Conservation (phyloP, 495 filamentous ascomycete species). For the Apiosordaria backusii region DNA sequence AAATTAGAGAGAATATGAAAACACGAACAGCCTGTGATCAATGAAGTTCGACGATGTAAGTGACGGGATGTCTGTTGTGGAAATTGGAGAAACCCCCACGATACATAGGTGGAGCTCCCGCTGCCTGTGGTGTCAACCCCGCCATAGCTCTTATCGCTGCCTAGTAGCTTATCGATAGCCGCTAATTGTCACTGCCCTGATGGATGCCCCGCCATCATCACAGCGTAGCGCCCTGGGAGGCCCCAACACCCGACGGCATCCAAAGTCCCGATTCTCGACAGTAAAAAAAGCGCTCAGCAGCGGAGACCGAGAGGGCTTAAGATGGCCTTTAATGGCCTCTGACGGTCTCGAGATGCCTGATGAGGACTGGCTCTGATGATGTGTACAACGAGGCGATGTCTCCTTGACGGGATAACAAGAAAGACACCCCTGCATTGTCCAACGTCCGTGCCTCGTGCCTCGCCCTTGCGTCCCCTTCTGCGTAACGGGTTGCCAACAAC, state of each 20-base stretch:
- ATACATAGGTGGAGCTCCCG: no score
- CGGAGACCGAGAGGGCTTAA: slow-evolving; percentile 10
- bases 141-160: background rate
- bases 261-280: background rate
- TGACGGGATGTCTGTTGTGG: no score
- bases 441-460: slow-evolving; percentile 9
- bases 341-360: background rate
- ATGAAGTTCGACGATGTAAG: no score
- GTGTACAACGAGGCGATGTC: slow-evolving; percentile 25
- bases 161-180: background rate
- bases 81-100: no score
- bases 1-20: no score
- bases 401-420: slow-evolving; percentile 14
- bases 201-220: background rate
- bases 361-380: slow-evolving; percentile 23
- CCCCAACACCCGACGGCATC: background rate
- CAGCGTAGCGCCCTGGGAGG: background rate
- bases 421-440: background rate
- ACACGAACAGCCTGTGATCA: no score
- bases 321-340: slow-evolving; percentile 20
- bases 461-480: background rate
- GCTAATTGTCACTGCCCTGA: no score
- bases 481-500: background rate
- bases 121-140: background rate
- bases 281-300: background rate